Evolutionary conservation across 2,329 filamentous ascomycete genomes (phyloP), one percentile per base, ranked within the genome.

Genomic region (Cryphonectria radicalis): DNA sequence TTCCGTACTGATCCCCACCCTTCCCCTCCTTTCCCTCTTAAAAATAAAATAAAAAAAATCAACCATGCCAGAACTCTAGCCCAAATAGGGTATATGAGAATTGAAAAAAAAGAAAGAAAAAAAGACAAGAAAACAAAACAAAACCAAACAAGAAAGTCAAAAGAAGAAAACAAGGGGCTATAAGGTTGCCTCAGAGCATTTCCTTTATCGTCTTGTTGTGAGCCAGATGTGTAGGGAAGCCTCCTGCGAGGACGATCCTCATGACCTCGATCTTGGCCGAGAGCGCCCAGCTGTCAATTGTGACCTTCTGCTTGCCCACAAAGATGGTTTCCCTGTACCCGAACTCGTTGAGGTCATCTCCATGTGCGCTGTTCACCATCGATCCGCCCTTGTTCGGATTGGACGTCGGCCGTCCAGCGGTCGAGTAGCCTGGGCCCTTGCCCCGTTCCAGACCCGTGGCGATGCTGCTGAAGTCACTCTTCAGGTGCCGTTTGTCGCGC

Each of bases 371-470:
- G 46, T 84, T 82, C 4, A 81, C 80, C 53, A 83, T 84, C 6
- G 78, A 76, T 4, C 81, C 79, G 28, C 82, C 81, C 0, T 82
- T 83, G 70, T 85, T 80, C 1, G 83, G 82, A 70, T 85, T 84
- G 55, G 70, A 81, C 50, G 76, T 80, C 77, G 75, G 81, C 69
- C 80, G 79, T 10, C 80, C 78, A 1, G 86, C 85, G 0, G 83
- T 86, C 8, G 86, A 87, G 75, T 88, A 89, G 46, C 82, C 85
- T 0, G 87, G 87, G 0, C 87, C 87, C 57, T 86, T 85, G 57
- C 86, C 84, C 3, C 83, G 82, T 76, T 88, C 86, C 2, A 89
- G 80, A 1, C 86, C 88, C 0, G 85, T 88, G 60, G 87, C 81
- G 63, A 88, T 85, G 75, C 86, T 88, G 62, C 80, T 78, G 50